Evolutionary conservation across 2,329 filamentous ascomycete genomes (phyloP), one percentile per base, ranked within the genome.

Genomic region (Calonectria hawksworthii): DNA sequence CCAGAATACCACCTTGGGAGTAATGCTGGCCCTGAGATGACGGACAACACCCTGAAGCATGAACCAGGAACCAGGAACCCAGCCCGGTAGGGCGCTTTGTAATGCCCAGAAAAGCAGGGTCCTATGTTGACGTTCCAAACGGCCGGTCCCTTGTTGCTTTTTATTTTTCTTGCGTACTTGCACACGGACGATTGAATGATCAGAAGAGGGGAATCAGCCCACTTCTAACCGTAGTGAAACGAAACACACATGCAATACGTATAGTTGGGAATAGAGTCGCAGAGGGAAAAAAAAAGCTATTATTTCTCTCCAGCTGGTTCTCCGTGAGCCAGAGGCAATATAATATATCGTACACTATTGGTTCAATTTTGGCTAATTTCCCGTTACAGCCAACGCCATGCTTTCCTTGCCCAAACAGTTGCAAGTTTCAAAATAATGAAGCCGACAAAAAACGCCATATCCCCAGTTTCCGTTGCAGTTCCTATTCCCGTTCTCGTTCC

Each of bases 341-440:
- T 72, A 70, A n/a, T 18, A 64, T 63, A 70, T 36, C 26, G 38
- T 65, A 65, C 50, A 70, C 30, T 30, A 51, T 64, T n/a, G 52
- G 36, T 59, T 59, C 66, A 68, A 59, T 59, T 68, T 59, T 68
- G 52, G 66, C 52, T 30, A 50, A 30, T 66, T 65, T 36, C 61
- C 61, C 28, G n/a, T 47, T 26, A 50, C 23, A 65, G 18, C 41
- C 61, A 65, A 65, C 61, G 61, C 61, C 61, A 50, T 65, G 61
- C 61, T 50, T 32, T 65, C 41, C 61, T 47, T 64, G 61, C 41
- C 41, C 18, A 30, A 18, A 32, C 13, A 65, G 61, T 23, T 63
- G 41, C 32, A 47, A 68, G 41, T 38, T 47, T 4, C 36, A 61
- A n/a, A 51, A 32, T 28, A 26, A 32, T 34, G 52, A 59, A 26